Base-by-base conservation (phyloP, 306 rosid genomes). In the Ziziphus jujuba region DNA sequence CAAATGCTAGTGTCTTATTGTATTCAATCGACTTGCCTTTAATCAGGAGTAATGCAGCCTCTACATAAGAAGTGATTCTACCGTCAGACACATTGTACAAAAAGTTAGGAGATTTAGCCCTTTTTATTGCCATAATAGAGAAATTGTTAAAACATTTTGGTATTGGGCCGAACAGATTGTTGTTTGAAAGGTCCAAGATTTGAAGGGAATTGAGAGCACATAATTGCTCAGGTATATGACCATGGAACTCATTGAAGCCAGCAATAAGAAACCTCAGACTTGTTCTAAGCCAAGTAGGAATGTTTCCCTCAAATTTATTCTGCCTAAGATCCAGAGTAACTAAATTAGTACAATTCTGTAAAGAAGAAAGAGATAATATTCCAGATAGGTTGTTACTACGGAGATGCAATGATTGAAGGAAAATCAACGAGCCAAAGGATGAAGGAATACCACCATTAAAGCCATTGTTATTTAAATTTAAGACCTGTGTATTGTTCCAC, bases 261-360 rank as follows among this genome's bases (percentile, higher is more conserved):
- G 78, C 9, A 17, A 47, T 72, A 15, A 78, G 79, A 47, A 63
- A 21, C 31, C 33, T 64, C 56, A 79, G 24, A 6, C 31, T 60
- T 34, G 44, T 17, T 3, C 72, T 77, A 0, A 50, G 65, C 77
- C 77, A 75, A 24, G 56, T 6, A 17, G 87, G 84, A 33, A 78
- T 61, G 12, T 3, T 34, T 3, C 81, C 84, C 0, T 33, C 53
- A 4, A 82, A 8, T 48, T 61, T 54, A 25, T 75, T 82, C 21
- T 68, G 55, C 12, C 77, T 74, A 5, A 75, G 54, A 53, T 84
- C 79, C 7, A 84, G 19, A 12, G 71, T 22, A 4, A n/a, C 0
- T 14, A 80, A 13, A 0, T 28, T 4, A 0, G 24, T 8, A 20
- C 59, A 67, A 12, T 74, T 67, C 20, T 10, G 47, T 54, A 74